These are phyloP conservation scores for Arctostaphylos glauca DNA, from an alignment of 148 eudicot genomes.

Conservation along the genomic window DNA sequence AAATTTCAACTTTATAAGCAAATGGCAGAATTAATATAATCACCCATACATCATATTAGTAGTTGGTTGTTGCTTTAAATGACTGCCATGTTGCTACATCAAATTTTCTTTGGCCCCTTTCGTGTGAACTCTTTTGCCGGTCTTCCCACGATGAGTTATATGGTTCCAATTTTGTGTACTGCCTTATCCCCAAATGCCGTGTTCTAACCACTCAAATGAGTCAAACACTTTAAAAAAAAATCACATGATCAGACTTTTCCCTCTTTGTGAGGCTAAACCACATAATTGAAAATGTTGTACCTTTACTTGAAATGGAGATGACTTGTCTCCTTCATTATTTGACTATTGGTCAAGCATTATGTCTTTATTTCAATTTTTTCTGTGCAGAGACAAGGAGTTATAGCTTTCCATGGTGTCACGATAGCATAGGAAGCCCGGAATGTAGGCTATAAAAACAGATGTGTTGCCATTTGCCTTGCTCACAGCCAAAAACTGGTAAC, in stretches of 20 bases:
- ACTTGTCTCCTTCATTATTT: background rate
- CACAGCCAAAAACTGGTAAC: background rate
- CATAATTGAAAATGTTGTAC: background rate
- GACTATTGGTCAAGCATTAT: background rate
- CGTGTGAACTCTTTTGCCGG: too few species aligned
- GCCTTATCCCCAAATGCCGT: too few species aligned
- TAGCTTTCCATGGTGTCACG: background rate
- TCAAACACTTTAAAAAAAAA: background rate
- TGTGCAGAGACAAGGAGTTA: background rate
- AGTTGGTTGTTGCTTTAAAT: too few species aligned
- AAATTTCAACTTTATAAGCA: too few species aligned
- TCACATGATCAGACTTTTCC: background rate
- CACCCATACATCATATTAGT: too few species aligned
- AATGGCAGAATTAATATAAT: too few species aligned
- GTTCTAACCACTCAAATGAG: background rate
- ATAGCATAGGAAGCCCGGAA: background rate
- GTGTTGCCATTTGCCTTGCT: background rate
- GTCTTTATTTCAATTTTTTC: background rate
- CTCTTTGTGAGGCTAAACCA: too few species aligned
- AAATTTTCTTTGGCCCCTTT: too few species aligned
- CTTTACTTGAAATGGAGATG: background rate
- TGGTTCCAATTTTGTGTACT: too few species aligned
- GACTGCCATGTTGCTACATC: too few species aligned
- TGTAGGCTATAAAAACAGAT: background rate
- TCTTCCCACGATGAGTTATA: too few species aligned